Conservation (phyloP, 805 yeast species). For the Kregervanrija fluxuum region DNA sequence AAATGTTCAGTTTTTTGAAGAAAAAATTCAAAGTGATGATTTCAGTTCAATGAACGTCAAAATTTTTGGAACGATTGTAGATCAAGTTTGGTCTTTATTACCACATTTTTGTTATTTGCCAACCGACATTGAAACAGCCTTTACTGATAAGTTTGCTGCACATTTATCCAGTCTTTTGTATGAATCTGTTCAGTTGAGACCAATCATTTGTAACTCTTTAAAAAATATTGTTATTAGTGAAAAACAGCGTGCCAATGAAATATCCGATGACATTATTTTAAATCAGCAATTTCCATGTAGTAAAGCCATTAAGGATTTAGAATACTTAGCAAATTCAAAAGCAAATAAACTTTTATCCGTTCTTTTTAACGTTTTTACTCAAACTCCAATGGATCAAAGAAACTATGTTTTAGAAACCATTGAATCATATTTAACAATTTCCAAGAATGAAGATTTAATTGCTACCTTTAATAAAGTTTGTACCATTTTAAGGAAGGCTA, state of each 20-base stretch:
- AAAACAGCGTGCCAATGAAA: conserved; percentile 33
- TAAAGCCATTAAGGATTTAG: conserved; percentile 49
- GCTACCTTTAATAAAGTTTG: conserved; percentile 83
- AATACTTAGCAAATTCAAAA: conserved; percentile 50
- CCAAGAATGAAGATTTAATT: conserved; percentile 58
- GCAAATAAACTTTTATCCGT: conserved; percentile 79
- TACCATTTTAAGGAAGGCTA: conserved; percentile 62
- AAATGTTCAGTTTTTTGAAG: conserved; percentile 45
- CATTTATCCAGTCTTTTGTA: conserved; percentile 67
- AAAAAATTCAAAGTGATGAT: conserved; percentile 35
- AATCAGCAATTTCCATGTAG: conserved; percentile 54
- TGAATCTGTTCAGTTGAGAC: conserved; percentile 66
- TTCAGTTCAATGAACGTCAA: conserved; percentile 63
- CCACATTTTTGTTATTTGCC: conserved; percentile 90
- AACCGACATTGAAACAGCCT: conserved; percentile 54
- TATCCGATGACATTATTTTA: conserved; percentile 52
- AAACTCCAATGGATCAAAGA: conserved; percentile 77
- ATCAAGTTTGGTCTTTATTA: conserved; percentile 86
- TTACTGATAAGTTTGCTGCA: conserved; percentile 74
- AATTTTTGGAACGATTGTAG: conserved; percentile 76
- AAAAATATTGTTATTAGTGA: conserved; percentile 66
- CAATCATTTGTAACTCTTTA: conserved; percentile 76
- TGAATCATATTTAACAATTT: conserved; percentile 68
- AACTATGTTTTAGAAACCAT: conserved; percentile 82
- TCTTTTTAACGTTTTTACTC: conserved; percentile 86